phyloP scores from a whole-genome alignment of 2,329 filamentous ascomycete species.

The Lasiodiplodia citricola region DNA sequence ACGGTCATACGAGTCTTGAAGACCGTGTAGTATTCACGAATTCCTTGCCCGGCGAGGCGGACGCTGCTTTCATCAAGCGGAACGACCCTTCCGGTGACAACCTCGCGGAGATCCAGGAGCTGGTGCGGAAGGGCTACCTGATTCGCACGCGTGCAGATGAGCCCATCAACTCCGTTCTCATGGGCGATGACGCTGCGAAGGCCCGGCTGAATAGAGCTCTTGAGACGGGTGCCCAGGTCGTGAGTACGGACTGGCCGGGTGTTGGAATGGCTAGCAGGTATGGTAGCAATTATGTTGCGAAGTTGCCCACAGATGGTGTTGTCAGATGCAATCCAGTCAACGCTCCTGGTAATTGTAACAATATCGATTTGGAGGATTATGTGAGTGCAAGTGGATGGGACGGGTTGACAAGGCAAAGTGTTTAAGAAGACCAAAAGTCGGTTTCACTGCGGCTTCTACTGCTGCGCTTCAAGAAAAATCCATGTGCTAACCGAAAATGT shows the following conservation, averaged over 20 bases:
- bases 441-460: not conserved
- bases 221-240: slow-evolving; percentile 55
- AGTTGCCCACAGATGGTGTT: slow-evolving; percentile 36
- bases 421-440: not conserved
- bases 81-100: slow-evolving; percentile 50
- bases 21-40: slow-evolving; percentile 58
- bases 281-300: slow-evolving; percentile 54
- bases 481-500: not conserved
- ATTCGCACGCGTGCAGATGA: slow-evolving; percentile 57
- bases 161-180: slow-evolving; percentile 51
- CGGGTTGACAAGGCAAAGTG: not conserved
- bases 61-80: slow-evolving; percentile 58
- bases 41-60: slow-evolving; percentile 49
- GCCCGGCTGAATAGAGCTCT: slow-evolving; percentile 47
- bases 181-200: slow-evolving; percentile 47
- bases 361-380: slow-evolving; percentile 1
- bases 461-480: not conserved
- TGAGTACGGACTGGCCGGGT: slow-evolving; percentile 56
- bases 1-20: slow-evolving; percentile 45
- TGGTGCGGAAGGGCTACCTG: slow-evolving; percentile 55
- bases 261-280: slow-evolving; percentile 56
- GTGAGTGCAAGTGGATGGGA: too few species aligned
- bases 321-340: slow-evolving; percentile 46
- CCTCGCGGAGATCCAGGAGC: slow-evolving; percentile 48
- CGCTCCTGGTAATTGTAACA: slow-evolving; percentile 41